Conservation (phyloP, 805 yeast species). For the Candida endomychidarum region DNA sequence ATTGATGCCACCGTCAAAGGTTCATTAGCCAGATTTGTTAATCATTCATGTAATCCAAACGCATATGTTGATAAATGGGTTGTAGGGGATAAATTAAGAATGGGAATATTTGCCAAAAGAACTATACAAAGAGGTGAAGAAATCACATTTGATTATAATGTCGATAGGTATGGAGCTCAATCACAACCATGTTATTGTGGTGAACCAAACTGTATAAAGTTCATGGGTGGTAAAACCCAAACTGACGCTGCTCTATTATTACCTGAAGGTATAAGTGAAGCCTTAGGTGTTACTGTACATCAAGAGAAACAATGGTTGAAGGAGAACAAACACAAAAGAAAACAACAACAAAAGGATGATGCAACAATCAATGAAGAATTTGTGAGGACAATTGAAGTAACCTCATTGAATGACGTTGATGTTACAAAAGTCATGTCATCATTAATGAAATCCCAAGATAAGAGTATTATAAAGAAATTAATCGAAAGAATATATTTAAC, state of each 20-base stretch:
- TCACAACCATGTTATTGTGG: slow-evolving; percentile 96
- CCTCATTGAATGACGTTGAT: slow-evolving; percentile 43
- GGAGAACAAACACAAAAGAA: slow-evolving; percentile 50
- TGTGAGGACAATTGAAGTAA: slow-evolving; percentile 56
- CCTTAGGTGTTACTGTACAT: slow-evolving; percentile 69
- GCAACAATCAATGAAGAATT: slow-evolving; percentile 63
- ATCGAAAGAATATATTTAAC: slow-evolving; percentile 65
- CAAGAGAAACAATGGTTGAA: slow-evolving; percentile 74
- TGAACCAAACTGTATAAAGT: slow-evolving; percentile 86
- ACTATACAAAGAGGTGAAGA: slow-evolving; percentile 77
- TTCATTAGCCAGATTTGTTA: slow-evolving; percentile 84
- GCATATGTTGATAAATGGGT: slow-evolving; percentile 97
- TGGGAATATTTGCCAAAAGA: slow-evolving; percentile 93
- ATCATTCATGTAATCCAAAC: slow-evolving; percentile 94
- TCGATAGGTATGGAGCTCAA: slow-evolving; percentile 92
- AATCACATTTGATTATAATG: slow-evolving; percentile 88
- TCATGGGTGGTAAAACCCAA: slow-evolving; percentile 95
- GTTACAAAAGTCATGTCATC: slow-evolving; percentile 80
- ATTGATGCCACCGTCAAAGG: slow-evolving; percentile 94
- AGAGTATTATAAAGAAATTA: slow-evolving; percentile 60
- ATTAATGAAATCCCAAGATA: slow-evolving; percentile 73
- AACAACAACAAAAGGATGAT: slow-evolving; percentile 53
- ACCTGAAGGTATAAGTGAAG: slow-evolving; percentile 82
- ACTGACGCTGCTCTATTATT: slow-evolving; percentile 84
- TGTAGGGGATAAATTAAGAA: slow-evolving; percentile 81